Evolutionary conservation across 2,329 filamentous ascomycete genomes (phyloP).

Genomic region (Epicoccum nigrum): DNA sequence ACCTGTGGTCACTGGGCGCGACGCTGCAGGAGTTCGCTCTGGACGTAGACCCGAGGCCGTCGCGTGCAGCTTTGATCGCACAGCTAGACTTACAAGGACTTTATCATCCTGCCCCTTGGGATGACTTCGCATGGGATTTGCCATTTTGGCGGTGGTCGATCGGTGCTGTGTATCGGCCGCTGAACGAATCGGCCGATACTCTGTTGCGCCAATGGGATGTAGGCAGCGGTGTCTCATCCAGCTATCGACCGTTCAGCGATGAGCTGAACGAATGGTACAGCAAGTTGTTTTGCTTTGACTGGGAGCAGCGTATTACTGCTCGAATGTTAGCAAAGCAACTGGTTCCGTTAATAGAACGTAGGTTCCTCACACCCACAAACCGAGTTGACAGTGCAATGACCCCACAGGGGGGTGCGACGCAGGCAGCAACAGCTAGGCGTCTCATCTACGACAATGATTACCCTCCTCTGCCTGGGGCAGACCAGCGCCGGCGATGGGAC

Average conservation of each 20-base stretch:
- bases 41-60: constrained; percentile 11
- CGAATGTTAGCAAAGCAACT: background rate
- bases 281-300: background rate
- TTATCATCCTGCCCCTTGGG: too few species aligned
- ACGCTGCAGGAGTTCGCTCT: constrained; percentile 29
- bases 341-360: too few species aligned
- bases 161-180: background rate
- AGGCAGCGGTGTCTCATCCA: background rate
- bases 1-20: constrained; percentile 32
- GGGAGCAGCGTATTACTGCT: background rate
- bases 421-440: too few species aligned
- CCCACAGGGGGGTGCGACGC: too few species aligned
- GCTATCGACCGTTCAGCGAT: constrained; percentile 2
- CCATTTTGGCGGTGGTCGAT: background rate
- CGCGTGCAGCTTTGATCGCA: too few species aligned
- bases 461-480: too few species aligned
- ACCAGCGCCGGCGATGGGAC: too few species aligned
- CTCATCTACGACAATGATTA: too few species aligned
- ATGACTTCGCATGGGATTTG: background rate
- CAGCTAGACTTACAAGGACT: too few species aligned
- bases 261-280: background rate
- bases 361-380: too few species aligned
- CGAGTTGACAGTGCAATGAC: too few species aligned
- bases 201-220: background rate
- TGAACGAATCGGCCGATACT: background rate